phyloP scores from a whole-genome alignment of 2,329 filamentous ascomycete species.

The Clonostachys sp. region DNA sequence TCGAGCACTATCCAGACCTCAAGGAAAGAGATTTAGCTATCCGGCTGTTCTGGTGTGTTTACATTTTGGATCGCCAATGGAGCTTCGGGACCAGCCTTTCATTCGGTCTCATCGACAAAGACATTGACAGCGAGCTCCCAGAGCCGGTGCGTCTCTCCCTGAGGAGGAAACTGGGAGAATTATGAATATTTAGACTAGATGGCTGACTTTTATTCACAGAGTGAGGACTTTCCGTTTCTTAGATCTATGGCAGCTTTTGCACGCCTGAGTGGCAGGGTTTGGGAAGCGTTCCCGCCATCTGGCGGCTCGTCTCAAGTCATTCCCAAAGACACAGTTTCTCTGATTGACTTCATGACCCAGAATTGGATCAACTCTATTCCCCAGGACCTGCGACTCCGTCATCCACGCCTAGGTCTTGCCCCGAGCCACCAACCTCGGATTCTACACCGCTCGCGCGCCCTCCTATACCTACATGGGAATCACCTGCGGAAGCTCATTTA shows the following conservation, averaged over 20 bases:
- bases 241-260: slow-evolving; percentile 2
- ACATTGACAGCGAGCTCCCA: too few relatives aligned
- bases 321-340: slow-evolving; percentile 14
- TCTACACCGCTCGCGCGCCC: too few relatives aligned
- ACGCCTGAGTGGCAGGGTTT: slow-evolving; percentile 26
- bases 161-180: too few relatives aligned
- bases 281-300: slow-evolving; percentile 34
- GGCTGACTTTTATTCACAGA: too few relatives aligned
- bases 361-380: slow-evolving; percentile 41
- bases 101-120: slow-evolving; percentile 35
- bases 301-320: slow-evolving; percentile 7
- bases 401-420: slow-evolving; percentile 26
- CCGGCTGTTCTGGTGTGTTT: slow-evolving; percentile 44
- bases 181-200: too few relatives aligned
- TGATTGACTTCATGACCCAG: slow-evolving; percentile 33
- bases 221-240: too few relatives aligned
- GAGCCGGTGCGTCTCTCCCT: too few relatives aligned
- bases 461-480: too few relatives aligned
- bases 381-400: slow-evolving; percentile 25
- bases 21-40: slow-evolving; percentile 21
- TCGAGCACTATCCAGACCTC: slow-evolving; percentile 20
- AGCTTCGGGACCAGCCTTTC: slow-evolving; percentile 46
- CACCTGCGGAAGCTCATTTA: too few relatives aligned
- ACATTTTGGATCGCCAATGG: slow-evolving; percentile 45
- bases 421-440: slow-evolving; percentile 16